Percentiles rank a stretch among this genome's conserved stretches.
These are phyloP conservation scores for Petrea volubilis DNA, from an alignment of 257 asterid species.

Conservation along the genomic window DNA sequence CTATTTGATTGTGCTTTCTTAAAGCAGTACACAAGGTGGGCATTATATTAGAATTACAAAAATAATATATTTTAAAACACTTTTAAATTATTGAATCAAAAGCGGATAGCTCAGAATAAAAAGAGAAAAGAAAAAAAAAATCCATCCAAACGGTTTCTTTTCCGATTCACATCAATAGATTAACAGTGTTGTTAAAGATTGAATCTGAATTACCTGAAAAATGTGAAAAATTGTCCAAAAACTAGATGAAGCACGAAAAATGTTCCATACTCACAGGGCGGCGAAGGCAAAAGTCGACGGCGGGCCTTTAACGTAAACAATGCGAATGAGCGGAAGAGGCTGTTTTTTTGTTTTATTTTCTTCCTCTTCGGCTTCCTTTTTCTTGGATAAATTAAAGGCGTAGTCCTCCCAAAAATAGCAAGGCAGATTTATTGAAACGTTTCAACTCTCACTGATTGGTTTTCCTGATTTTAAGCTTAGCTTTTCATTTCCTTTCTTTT, in stretches of 20 bases:
- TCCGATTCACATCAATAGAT: background rate
- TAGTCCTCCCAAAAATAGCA: conserved; percentile 4
- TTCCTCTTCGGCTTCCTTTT: background rate
- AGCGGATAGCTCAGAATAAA: too few relatives aligned
- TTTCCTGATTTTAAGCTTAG: conserved; percentile 29
- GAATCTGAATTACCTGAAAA: conserved; percentile 15
- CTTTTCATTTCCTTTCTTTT: background rate
- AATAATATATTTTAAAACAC: too few relatives aligned
- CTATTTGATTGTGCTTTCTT: too few relatives aligned
- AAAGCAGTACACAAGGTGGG: too few relatives aligned
- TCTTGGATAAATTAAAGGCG: background rate
- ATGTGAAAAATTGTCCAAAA: background rate
- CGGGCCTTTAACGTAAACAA: conserved; percentile 31
- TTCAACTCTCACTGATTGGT: conserved; percentile 22
- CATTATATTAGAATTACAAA: too few relatives aligned
- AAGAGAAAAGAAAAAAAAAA: too few relatives aligned
- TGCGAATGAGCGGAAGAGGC: conserved; percentile 26
- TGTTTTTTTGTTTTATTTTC: background rate
- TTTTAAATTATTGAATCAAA: too few relatives aligned
- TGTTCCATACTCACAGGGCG: conserved; percentile 22
- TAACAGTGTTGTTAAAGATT: background rate
- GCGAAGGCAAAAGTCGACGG: conserved; percentile 27
- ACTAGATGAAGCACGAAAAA: conserved; percentile 3
- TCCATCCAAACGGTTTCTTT: too few relatives aligned
- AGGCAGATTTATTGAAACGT: background rate